phyloP scores from a whole-genome alignment of 148 eudicot genomes.

The Fallopia convolvulus region DNA sequence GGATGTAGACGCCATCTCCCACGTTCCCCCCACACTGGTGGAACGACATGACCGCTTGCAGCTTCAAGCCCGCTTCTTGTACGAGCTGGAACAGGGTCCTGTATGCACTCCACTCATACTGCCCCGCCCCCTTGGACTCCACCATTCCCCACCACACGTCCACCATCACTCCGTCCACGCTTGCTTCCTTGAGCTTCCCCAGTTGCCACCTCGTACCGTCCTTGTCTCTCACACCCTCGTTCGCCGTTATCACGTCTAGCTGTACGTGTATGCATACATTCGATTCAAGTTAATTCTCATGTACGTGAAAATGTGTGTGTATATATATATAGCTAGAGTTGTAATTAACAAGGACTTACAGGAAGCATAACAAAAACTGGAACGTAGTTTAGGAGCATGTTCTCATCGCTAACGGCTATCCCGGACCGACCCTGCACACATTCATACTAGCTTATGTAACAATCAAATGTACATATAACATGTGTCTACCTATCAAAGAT shows the following conservation, averaged over 20 bases:
- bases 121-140: constrained; percentile 59
- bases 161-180: constrained; percentile 77
- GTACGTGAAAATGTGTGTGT: neutral
- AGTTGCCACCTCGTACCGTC: constrained; percentile 42
- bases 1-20: constrained; percentile 65
- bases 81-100: constrained; percentile 46
- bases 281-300: neutral
- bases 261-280: constrained; percentile 3
- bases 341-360: constrained; percentile 27
- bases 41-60: constrained; percentile 74
- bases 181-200: constrained; percentile 43
- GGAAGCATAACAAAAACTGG: constrained; percentile 83
- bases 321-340: neutral
- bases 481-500: too few species aligned
- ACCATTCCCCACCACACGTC: constrained; percentile 97
- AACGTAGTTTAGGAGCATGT: constrained; percentile 59
- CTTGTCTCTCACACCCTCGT: constrained; percentile 37
- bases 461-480: too few species aligned
- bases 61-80: constrained; percentile 34
- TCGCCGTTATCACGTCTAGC: constrained; percentile 46
- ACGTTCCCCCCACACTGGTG: constrained; percentile 87
- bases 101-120: constrained; percentile 71
- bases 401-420: constrained; percentile 19
- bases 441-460: too few species aligned
- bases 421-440: constrained; percentile 25